A percentile compares a stretch with the other conserved stretches of the same genome.
Conservation (phyloP, 306 rosid genomes). For the Hippophae rhamnoides region DNA sequence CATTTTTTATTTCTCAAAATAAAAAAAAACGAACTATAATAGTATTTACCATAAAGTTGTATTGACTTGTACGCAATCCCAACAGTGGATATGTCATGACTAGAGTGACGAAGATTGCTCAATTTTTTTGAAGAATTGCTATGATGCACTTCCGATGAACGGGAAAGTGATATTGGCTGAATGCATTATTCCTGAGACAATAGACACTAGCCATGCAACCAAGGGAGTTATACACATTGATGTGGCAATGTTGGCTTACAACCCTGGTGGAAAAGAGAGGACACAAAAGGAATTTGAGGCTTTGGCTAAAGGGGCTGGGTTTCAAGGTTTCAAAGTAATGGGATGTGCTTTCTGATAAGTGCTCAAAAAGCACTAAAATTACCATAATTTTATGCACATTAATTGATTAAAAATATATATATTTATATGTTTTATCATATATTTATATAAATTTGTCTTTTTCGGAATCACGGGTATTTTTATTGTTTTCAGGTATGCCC, state of each 20-base stretch:
- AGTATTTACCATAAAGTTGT: too few relatives aligned
- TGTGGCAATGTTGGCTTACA: conserved; percentile 15
- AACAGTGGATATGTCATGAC: conserved; percentile 23
- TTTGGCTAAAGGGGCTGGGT: conserved; percentile 18
- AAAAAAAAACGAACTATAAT: too few relatives aligned
- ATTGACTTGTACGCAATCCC: too few relatives aligned
- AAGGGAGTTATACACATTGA: conserved; percentile 1
- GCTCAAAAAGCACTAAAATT: too few relatives aligned
- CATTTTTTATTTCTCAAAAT: too few relatives aligned
- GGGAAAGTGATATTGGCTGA: conserved; percentile 27
- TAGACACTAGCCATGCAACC: conserved; percentile 5
- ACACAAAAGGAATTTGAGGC: conserved; percentile 12
- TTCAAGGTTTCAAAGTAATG: conserved; percentile 1
- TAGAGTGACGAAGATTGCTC: conserved; percentile 27
- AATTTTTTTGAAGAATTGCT: conserved; percentile 24
- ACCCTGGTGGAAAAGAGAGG: conserved; percentile 29
- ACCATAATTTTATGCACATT: too few relatives aligned
- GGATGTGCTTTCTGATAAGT: too few relatives aligned
- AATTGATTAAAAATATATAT: too few relatives aligned
- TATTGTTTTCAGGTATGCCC: too few relatives aligned
- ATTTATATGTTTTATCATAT: too few relatives aligned
- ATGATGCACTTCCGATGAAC: conserved; percentile 13
- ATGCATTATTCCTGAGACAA: conserved; percentile 12
- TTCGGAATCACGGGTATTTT: too few relatives aligned
- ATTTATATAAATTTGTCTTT: too few relatives aligned